Conservation (phyloP, 225 moss, liverwort and hornwort species). For the Bryum argenteum region DNA sequence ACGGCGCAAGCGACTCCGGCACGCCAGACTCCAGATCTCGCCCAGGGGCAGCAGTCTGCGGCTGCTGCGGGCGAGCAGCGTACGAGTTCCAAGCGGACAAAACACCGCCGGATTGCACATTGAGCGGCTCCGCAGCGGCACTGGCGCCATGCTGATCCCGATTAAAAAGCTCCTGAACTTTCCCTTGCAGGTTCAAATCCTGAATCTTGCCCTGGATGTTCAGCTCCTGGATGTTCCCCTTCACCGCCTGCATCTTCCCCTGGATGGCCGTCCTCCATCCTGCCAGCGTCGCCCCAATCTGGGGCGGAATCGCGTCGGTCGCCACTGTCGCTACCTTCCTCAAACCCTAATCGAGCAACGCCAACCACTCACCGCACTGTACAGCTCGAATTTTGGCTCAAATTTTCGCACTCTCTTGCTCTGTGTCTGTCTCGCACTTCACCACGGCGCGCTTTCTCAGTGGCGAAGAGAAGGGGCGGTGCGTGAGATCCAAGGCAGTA, state of each 20-base stretch:
- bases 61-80: constrained; percentile 50
- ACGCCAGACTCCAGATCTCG: constrained; percentile 95
- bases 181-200: constrained; percentile 68
- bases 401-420: not conserved
- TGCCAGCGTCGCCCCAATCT: constrained; percentile 60
- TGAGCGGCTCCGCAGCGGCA: constrained; percentile 39
- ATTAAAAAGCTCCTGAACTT: constrained; percentile 84
- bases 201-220: constrained; percentile 64
- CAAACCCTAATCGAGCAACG: constrained; percentile 36
- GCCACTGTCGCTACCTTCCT: constrained; percentile 43
- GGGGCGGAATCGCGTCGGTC: constrained; percentile 61
- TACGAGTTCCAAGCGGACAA: constrained; percentile 94
- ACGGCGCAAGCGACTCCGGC: constrained; percentile 85
- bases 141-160: constrained; percentile 54
- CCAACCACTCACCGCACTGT: not conserved
- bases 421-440: not conserved
- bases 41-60: constrained; percentile 31
- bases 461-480: not conserved
- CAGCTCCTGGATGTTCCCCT: constrained; percentile 58
- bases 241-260: constrained; percentile 63
- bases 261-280: constrained; percentile 62
- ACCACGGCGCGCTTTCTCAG: not conserved
- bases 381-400: not conserved
- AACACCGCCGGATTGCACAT: constrained; percentile 68
- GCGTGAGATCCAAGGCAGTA: constrained; percentile 31